A percentile compares a stretch with the other conserved stretches of the same genome.
phyloP scores from a whole-genome alignment of 495 filamentous ascomycete genomes.

The Penicillium coffeae region DNA sequence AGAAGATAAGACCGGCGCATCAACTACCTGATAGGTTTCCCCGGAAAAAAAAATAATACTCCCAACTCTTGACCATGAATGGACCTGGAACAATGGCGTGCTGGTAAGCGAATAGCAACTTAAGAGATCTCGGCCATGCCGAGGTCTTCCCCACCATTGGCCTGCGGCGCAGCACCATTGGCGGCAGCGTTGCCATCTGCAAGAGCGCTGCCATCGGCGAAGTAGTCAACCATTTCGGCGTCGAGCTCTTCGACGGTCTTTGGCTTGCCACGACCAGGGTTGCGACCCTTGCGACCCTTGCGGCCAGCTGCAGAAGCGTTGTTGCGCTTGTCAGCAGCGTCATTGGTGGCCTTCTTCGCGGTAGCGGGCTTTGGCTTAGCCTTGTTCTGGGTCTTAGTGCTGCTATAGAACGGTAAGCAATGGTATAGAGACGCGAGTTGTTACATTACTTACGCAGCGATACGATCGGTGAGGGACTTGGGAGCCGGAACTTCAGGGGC shows the following conservation, averaged over 20 bases:
- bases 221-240: constrained; percentile 93
- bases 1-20: constrained; percentile 31
- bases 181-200: constrained; percentile 37
- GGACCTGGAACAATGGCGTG: background rate
- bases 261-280: constrained; percentile 58
- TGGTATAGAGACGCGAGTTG: background rate
- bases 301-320: constrained; percentile 7
- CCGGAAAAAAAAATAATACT: constrained; percentile 3
- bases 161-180: constrained; percentile 37
- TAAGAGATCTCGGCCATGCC: constrained; percentile 54
- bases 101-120: constrained; percentile 5
- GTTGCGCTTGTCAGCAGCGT: background rate
- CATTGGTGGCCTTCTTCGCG: constrained; percentile 52
- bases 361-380: constrained; percentile 79
- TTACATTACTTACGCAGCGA: constrained; percentile 59
- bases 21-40: constrained; percentile 19
- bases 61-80: background rate
- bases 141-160: constrained; percentile 39
- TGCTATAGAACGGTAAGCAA: constrained; percentile 33
- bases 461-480: constrained; percentile 81
- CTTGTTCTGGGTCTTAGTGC: constrained; percentile 59
- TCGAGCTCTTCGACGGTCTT: constrained; percentile 92
- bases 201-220: constrained; percentile 42
- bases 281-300: constrained; percentile 47
- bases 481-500: constrained; percentile 60